Evolutionary conservation across 768 basidiomycete species (phyloP), one percentile per base, ranked within the genome.

Genomic region (Jaapia argillacea): DNA sequence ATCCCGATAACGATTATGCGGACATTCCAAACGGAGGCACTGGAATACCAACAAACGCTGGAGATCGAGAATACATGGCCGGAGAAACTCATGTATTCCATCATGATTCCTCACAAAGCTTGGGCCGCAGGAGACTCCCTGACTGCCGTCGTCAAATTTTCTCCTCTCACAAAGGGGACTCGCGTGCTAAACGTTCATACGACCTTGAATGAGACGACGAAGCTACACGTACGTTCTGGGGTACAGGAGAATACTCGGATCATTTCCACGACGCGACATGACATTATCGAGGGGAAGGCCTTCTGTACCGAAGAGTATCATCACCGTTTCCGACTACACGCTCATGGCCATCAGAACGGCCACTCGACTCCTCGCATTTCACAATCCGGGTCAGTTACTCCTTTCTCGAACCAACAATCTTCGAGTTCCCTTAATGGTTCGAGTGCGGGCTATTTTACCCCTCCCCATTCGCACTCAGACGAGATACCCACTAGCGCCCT

Each of bases 41-140:
- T 96, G 52, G 94, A 97, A 60, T 97, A 89, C 67, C 93, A 90
- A 54, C 92, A 97, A 58, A 90, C 90, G 2, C 74, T 96, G 45
- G 94, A 98, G 60, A 82, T 89, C 51, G 88, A 96, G 62, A 96
- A 93, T 60, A 92, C 91, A 13, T 98, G 94, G 94, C 92, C 94
- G 0, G 85, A 84, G 18, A 98, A 97, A 66, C 68, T 96, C 63
- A 94, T 93, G 92, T 97, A 94, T 60, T 81, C 85, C 4, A 77
- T 90, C 56, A 85, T 91, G 67, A 63, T 98, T 24, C 93, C 93
- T 0, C 91, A 94, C 71, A 94, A 93, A 57, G 94, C 93, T 0
- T 97, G 86, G 80, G 88, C 91, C 0, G 85, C 82, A 0, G 93
- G 92, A 4, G 92, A 97, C 61, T 73, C 71, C 6, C 65, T 96